Evolutionary conservation across 1,284 basidiomycete species (phyloP), one percentile per base, ranked within the genome.

Genomic region (Ustilago esculenta): DNA sequence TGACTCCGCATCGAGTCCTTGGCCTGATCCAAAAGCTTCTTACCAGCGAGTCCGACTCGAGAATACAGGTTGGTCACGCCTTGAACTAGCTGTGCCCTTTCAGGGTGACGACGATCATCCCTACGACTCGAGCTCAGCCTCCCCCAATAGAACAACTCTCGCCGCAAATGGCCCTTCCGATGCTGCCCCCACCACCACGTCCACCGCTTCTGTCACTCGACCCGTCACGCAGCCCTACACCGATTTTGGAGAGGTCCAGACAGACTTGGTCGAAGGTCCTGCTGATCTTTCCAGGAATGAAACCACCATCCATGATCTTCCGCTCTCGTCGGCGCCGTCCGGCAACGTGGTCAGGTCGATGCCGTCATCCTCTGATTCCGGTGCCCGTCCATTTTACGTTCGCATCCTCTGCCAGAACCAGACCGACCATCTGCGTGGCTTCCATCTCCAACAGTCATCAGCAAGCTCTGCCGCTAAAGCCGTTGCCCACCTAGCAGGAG

Each of bases 11-110:
- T 37, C 32, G 23, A 71, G 67, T 35, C 60, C 83, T 5, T 78
- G 81, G 32, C 68, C 75, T 7, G 73, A 82, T 23, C 77, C 80
- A 14, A 76, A 79, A 3, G 44, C 79, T 0, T 73, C 77, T 8
- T 84, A 84, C 77, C 72, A 77, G 14, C 84, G 83, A 39, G 75
- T 81, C 15, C 81, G 84, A 3, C 84, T 85, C 80, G 81, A 82
- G 12, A 85, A 86, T 77, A 85, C 85, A 6, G 85, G 83, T 0
- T 86, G 85, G 84, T 83, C 82, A 0, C 72, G 84, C 29, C 49
- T 84, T 37, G 83, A 85, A 60, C 41, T 85, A 5, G 84, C 69
- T 2, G 76, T 76, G 9, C 67, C 70, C 2, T 29, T 36, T 23
- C 60, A 59, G 21, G 40, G 29, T 8, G 48, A 59, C 23, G 40